phyloP scores from a whole-genome alignment of 768 basidiomycete genomes.

The Leccinum fibrillosum region DNA sequence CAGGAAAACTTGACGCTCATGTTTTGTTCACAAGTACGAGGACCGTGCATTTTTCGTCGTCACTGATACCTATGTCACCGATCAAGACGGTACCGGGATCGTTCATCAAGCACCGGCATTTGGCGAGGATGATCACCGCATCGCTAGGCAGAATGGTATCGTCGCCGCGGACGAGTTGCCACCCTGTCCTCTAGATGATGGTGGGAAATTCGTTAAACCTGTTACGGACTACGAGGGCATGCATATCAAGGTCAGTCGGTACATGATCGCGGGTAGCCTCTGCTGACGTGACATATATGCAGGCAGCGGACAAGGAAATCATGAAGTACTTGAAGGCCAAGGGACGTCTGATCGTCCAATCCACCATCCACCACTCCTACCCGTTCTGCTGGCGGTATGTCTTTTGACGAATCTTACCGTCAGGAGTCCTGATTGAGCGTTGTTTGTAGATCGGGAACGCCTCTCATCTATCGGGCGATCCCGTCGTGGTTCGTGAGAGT shows the following conservation, averaged over 20 bases:
- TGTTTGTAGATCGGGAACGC: constrained; percentile 78
- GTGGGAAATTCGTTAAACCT: constrained; percentile 81
- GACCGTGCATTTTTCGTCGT: constrained; percentile 90
- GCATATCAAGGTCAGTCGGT: constrained; percentile 73
- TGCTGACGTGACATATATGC: not conserved
- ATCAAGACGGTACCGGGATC: constrained; percentile 92
- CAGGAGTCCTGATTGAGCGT: not conserved
- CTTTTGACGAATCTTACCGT: not conserved
- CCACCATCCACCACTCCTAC: constrained; percentile 85
- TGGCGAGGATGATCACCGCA: constrained; percentile 97
- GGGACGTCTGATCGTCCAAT: constrained; percentile 84
- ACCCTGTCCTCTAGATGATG: constrained; percentile 93
- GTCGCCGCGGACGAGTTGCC: constrained; percentile 89
- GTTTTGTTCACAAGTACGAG: constrained; percentile 59
- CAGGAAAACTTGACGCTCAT: not conserved
- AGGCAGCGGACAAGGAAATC: constrained; percentile 94
- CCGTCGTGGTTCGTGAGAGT: constrained; percentile 97
- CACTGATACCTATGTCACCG: constrained; percentile 90
- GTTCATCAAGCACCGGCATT: constrained; percentile 99
- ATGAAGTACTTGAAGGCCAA: constrained; percentile 86
- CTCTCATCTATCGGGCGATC: constrained; percentile 93
- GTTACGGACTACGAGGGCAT: constrained; percentile 87
- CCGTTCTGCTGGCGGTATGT: constrained; percentile 94
- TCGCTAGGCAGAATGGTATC: constrained; percentile 81
- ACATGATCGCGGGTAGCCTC: not conserved